These are phyloP conservation scores for Candida sp. DNA, from an alignment of 1,139 yeast genomes.

Conservation along the genomic window DNA sequence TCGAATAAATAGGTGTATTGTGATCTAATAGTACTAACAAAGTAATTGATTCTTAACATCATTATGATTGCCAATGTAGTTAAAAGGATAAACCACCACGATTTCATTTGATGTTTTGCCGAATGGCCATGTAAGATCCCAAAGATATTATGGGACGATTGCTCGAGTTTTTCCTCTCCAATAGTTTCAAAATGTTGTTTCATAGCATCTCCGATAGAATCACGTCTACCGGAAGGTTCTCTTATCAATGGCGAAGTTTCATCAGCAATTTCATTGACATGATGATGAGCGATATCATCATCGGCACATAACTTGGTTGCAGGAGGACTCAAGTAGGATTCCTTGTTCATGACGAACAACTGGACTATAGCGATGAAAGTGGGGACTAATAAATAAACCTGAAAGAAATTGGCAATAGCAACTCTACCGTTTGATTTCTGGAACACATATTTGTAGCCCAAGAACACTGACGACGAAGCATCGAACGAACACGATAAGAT, in stretches of 20 bases:
- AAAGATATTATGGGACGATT: slow-evolving; percentile 38
- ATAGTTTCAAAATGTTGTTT: slow-evolving; percentile 42
- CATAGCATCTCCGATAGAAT: slow-evolving; percentile 45
- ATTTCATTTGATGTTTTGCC: slow-evolving; percentile 35
- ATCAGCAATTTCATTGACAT: slow-evolving; percentile 2
- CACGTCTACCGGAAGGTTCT: slow-evolving; percentile 23
- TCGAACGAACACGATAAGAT: slow-evolving; percentile 18
- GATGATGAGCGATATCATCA: slow-evolving; percentile 12
- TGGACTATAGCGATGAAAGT: slow-evolving; percentile 37
- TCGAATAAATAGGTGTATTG: slow-evolving; percentile 40
- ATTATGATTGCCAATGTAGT: slow-evolving; percentile 37
- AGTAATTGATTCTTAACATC: slow-evolving; percentile 44
- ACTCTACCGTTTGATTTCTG: slow-evolving; percentile 22
- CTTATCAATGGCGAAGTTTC: slow-evolving; percentile 10
- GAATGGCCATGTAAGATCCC: slow-evolving; percentile 44
- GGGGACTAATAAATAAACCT: slow-evolving; percentile 36
- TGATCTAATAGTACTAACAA: slow-evolving; percentile 44
- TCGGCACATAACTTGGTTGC: slow-evolving; percentile 25
- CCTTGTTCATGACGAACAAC: slow-evolving; percentile 38
- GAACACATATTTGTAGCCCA: slow-evolving; percentile 14
- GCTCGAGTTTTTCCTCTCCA: slow-evolving; percentile 32
- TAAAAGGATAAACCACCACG: slow-evolving; percentile 43
- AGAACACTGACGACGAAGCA: background rate
- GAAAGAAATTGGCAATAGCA: slow-evolving; percentile 31
- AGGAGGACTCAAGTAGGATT: slow-evolving; percentile 37